Evolutionary conservation across 108 stramenopile genomes (phyloP).

Genomic region (Nitzschia sp.): DNA sequence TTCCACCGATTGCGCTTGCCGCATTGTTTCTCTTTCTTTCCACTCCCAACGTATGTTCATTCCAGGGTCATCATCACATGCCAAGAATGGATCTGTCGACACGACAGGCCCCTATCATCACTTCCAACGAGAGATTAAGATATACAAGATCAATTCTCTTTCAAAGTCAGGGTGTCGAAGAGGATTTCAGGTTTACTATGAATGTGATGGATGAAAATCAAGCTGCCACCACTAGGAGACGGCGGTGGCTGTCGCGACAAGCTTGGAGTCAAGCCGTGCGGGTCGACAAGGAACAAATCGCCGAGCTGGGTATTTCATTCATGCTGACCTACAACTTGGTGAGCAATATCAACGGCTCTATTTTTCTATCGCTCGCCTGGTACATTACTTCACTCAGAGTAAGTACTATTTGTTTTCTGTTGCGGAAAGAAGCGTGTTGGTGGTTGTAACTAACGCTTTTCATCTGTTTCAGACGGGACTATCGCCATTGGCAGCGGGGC

Average conservation of each 20-base stretch:
- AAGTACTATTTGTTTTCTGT: conserved; percentile 7
- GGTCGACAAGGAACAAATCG: conserved; percentile 14
- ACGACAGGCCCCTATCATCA: too few species aligned
- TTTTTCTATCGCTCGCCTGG: conserved; percentile 28
- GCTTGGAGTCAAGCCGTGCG: not conserved
- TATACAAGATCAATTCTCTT: not conserved
- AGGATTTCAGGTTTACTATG: not conserved
- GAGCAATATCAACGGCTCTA: conserved; percentile 29
- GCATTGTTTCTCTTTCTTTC: not conserved
- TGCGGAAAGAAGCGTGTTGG: not conserved
- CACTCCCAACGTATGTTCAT: not conserved
- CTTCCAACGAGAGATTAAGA: not conserved
- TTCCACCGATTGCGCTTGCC: not conserved
- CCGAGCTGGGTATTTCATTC: conserved; percentile 22
- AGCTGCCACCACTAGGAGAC: not conserved
- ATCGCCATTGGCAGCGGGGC: conserved; percentile 76
- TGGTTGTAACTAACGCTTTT: not conserved
- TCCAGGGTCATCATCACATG: not conserved
- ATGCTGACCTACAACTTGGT: conserved; percentile 31
- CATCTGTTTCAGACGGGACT: conserved; percentile 50
- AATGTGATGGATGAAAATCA: not conserved
- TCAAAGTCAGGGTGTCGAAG: not conserved
- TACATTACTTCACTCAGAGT: conserved; percentile 30
- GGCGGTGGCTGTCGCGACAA: not conserved
- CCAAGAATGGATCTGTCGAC: too few species aligned